Evolutionary conservation across 805 yeast species (phyloP).

Genomic region (Pichia ethanolica): DNA sequence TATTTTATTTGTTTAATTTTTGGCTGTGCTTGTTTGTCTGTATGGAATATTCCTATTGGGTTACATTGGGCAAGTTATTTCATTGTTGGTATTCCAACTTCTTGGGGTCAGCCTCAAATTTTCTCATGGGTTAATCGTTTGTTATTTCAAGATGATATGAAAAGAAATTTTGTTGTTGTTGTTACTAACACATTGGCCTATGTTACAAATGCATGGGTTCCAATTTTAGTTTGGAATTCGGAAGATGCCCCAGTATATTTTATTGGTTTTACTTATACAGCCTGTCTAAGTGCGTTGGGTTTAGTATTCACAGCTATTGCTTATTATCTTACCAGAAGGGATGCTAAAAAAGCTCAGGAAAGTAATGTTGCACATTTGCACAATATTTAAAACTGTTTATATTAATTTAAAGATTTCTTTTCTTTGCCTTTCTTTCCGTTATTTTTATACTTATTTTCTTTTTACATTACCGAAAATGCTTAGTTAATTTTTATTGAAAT

Average conservation of each 20-base stretch:
- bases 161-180: slow-evolving; percentile 33
- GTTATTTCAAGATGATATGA: slow-evolving; percentile 37
- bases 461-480: no score
- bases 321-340: slow-evolving; percentile 17
- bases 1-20: slow-evolving; percentile 35
- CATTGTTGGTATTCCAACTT: slow-evolving; percentile 39
- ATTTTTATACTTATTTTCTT: no score
- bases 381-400: neutral
- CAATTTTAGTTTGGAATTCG: slow-evolving; percentile 35
- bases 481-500: no score
- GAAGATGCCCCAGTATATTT: slow-evolving; percentile 30
- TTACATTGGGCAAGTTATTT: slow-evolving; percentile 47
- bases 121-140: slow-evolving; percentile 49
- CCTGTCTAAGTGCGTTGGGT: slow-evolving; percentile 28
- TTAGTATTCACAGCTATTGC: slow-evolving; percentile 25
- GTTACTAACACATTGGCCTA: slow-evolving; percentile 36
- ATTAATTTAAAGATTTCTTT: no score
- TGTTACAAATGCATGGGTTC: slow-evolving; percentile 35
- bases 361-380: neutral
- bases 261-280: slow-evolving; percentile 33
- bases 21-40: slow-evolving; percentile 37
- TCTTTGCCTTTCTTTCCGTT: no score
- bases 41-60: slow-evolving; percentile 42
- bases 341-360: slow-evolving; percentile 1
- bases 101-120: slow-evolving; percentile 50